Percentiles rank a stretch among this genome's conserved stretches.
phyloP scores from a whole-genome alignment of 306 rosid species.

The Gillenia trifoliata region DNA sequence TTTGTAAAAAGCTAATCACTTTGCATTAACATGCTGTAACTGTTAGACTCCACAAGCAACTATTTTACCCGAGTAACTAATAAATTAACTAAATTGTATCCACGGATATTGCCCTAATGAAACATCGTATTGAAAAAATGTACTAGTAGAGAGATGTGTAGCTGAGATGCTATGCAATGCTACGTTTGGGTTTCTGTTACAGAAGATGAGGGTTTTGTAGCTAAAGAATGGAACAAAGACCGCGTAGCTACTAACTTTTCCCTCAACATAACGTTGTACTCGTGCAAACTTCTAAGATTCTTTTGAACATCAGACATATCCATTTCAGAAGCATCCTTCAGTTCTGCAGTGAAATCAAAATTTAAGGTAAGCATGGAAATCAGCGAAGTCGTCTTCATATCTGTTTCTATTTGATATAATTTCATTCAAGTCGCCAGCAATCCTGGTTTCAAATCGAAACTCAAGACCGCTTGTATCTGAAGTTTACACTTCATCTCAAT shows the following conservation, averaged over 20 bases:
- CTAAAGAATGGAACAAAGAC: slow-evolving; percentile 48
- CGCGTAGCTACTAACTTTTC: slow-evolving; percentile 62
- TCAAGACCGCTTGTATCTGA: not conserved
- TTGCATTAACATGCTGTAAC: not conserved
- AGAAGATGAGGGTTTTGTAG: slow-evolving; percentile 35
- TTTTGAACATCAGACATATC: slow-evolving; percentile 61
- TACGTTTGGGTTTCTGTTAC: slow-evolving; percentile 22
- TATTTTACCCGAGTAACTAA: not conserved
- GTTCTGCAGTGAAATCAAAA: slow-evolving; percentile 45
- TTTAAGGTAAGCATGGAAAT: not conserved
- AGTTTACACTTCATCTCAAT: not conserved
- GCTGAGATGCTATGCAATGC: not conserved
- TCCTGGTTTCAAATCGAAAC: not conserved
- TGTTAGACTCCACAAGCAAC: not conserved
- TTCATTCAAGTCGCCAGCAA: not conserved
- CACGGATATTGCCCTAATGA: not conserved
- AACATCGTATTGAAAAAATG: not conserved
- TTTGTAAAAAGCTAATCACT: not conserved
- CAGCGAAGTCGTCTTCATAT: not conserved
- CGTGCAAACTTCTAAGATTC: slow-evolving; percentile 65
- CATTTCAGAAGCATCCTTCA: slow-evolving; percentile 53
- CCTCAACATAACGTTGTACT: slow-evolving; percentile 75
- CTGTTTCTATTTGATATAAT: not conserved
- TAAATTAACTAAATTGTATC: not conserved
- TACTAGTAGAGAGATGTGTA: not conserved